Evolutionary conservation across 345 rosid genomes (phyloP).

Genomic region (Turnera subulata): DNA sequence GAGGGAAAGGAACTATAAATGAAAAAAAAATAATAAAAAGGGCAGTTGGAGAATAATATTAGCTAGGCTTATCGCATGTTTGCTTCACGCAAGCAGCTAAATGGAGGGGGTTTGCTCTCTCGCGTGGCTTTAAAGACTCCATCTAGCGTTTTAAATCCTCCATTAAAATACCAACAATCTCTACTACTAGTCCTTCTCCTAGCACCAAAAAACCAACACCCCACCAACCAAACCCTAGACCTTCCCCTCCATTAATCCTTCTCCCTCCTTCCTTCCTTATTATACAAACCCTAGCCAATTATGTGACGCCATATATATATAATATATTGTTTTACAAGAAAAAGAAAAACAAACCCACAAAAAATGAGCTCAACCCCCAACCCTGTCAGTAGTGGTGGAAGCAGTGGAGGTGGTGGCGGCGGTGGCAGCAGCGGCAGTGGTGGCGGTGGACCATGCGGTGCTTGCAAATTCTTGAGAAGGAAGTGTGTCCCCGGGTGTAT

Average conservation of each 20-base stretch:
- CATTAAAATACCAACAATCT: constrained; percentile 18
- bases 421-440: not conserved
- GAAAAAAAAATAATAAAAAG: not conserved
- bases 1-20: not conserved
- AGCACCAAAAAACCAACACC: constrained; percentile 12
- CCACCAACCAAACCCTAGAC: constrained; percentile 47
- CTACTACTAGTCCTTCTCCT: not conserved
- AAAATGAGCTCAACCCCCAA: too few relatives aligned
- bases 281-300: constrained; percentile 10
- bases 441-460: constrained; percentile 23
- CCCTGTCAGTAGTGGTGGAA: not conserved
- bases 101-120: constrained; percentile 56
- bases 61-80: constrained; percentile 71
- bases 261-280: constrained; percentile 1
- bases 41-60: not conserved
- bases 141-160: constrained; percentile 28
- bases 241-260: constrained; percentile 12
- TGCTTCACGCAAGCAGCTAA: constrained; percentile 99
- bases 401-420: constrained; percentile 9
- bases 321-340: not conserved
- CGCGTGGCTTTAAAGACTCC: constrained; percentile 97
- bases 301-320: not conserved
- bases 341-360: too few relatives aligned
- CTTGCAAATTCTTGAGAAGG: constrained; percentile 28
- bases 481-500: constrained; percentile 27